These are phyloP conservation scores for Epithele typhae DNA, from an alignment of 768 basidiomycete genomes.

Conservation along the genomic window DNA sequence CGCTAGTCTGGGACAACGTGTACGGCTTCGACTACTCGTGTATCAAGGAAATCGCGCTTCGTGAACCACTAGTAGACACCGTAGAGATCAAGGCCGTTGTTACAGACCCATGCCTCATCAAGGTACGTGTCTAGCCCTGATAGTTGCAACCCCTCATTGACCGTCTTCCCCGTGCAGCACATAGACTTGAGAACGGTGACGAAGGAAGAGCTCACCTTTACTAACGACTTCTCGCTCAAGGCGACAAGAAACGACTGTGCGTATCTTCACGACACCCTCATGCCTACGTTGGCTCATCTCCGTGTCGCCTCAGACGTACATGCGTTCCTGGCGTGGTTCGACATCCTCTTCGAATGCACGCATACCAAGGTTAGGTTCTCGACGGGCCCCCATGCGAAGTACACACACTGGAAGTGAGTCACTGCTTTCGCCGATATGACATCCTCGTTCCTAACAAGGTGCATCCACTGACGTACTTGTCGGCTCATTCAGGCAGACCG, in stretches of 20 bases:
- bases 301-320: conserved; percentile 75
- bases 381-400: conserved; percentile 95
- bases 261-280: conserved; percentile 18
- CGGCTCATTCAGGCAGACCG: conserved; percentile 91
- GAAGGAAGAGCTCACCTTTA: conserved; percentile 93
- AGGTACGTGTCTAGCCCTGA: conserved; percentile 45
- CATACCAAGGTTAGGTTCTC: conserved; percentile 96
- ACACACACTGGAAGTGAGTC: conserved; percentile 94
- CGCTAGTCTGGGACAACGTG: conserved; percentile 97
- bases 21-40: conserved; percentile 99
- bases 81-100: conserved; percentile 96
- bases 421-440: no score
- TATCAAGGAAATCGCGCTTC: conserved; percentile 96
- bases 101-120: conserved; percentile 86
- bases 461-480: no score
- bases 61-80: conserved; percentile 97
- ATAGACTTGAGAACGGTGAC: conserved; percentile 88
- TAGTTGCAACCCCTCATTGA: not conserved
- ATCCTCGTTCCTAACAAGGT: not conserved
- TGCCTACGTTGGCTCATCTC: not conserved
- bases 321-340: conserved; percentile 99
- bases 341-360: conserved; percentile 90
- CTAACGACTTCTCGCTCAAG: conserved; percentile 69
- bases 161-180: conserved; percentile 43
- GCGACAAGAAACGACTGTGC: conserved; percentile 90